Conservation (phyloP, 805 yeast species). For the Pichia phayaonensis region DNA sequence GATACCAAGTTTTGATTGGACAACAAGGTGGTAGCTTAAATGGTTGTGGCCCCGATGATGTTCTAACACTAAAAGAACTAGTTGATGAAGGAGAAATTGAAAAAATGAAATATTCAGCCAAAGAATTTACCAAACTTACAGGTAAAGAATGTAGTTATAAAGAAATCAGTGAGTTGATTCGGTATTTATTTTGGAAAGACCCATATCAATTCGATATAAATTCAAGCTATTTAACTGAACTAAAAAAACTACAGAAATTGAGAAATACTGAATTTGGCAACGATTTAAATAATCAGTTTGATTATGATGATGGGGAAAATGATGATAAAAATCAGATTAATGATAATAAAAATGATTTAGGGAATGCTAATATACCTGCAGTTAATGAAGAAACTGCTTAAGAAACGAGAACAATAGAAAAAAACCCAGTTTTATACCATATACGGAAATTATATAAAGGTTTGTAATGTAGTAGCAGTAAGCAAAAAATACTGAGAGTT, state of each 20-base stretch:
- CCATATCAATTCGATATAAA: conserved; percentile 53
- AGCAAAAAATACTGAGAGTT: no score
- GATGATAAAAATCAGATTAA: background rate
- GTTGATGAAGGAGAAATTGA: conserved; percentile 65
- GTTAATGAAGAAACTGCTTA: background rate
- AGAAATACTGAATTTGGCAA: conserved; percentile 7
- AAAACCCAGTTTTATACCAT: no score
- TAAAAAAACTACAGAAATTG: conserved; percentile 27
- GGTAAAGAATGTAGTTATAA: conserved; percentile 43
- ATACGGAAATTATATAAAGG: background rate
- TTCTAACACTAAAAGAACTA: conserved; percentile 39
- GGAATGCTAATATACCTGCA: background rate
- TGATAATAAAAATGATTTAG: no score
- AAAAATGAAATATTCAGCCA: conserved; percentile 59
- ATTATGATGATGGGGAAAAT: background rate
- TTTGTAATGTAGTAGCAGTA: background rate
- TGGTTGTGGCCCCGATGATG: conserved; percentile 55
- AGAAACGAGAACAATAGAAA: no score
- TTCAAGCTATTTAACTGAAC: conserved; percentile 36
- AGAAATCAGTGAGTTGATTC: conserved; percentile 49
- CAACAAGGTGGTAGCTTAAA: conserved; percentile 73
- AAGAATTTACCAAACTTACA: conserved; percentile 49
- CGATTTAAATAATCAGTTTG: background rate
- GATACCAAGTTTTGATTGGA: conserved; percentile 75
- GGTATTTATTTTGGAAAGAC: conserved; percentile 44